Evolutionary conservation across 179 eudicot species (phyloP).

Genomic region (Silene vulgaris): DNA sequence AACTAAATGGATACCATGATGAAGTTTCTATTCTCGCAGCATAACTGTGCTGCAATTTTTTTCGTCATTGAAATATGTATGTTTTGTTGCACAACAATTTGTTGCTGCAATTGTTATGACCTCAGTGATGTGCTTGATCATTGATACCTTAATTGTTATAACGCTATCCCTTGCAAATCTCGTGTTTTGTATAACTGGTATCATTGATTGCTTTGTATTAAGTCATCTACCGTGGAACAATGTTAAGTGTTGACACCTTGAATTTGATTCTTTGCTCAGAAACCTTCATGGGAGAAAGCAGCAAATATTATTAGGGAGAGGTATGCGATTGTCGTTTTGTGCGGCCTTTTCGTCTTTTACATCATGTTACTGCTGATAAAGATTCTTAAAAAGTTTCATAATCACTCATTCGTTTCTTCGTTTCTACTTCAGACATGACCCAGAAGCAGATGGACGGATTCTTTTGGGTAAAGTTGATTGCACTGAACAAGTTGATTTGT

Average conservation of each 20-base stretch:
- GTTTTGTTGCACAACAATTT: no score
- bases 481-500: constrained; percentile 67
- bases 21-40: not conserved
- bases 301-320: constrained; percentile 76
- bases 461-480: constrained; percentile 86
- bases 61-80: not conserved
- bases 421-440: constrained; percentile 56
- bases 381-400: not conserved
- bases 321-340: constrained; percentile 29
- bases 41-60: not conserved
- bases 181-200: not conserved
- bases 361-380: not conserved
- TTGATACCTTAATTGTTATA: not conserved
- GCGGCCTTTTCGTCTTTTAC: not conserved
- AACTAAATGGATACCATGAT: not conserved
- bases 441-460: constrained; percentile 81
- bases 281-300: constrained; percentile 96
- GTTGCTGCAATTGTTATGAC: not conserved
- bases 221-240: not conserved
- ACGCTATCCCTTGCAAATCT: not conserved
- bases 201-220: not conserved
- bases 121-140: constrained; percentile 7
- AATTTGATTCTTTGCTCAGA: constrained; percentile 38
- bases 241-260: not conserved
- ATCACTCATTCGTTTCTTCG: constrained; percentile 14